phyloP scores from a whole-genome alignment of 2,329 filamentous ascomycete species.

The Zasmidium cellare region DNA sequence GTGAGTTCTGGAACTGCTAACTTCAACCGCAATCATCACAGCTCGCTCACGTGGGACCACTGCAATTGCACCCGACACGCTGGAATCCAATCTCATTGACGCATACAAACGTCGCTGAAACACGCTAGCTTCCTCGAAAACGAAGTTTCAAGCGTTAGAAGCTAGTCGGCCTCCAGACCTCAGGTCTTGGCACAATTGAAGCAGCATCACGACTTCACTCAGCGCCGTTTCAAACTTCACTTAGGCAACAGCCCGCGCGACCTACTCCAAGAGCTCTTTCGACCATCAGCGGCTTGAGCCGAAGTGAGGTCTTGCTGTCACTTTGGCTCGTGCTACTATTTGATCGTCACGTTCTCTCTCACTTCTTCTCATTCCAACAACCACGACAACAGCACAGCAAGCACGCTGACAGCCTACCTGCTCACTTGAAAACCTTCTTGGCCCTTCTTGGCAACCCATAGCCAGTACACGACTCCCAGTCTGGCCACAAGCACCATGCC shows the following conservation, averaged over 20 bases:
- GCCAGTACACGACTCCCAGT: not conserved
- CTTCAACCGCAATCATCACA: no score
- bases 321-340: not conserved
- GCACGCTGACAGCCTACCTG: no score
- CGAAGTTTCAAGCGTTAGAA: not conserved
- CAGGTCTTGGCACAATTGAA: conserved; percentile 7
- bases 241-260: not conserved
- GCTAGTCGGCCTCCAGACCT: not conserved
- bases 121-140: no score
- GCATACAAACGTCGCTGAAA: no score
- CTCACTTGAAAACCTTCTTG: no score
- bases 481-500: conserved; percentile 9
- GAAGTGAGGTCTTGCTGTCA: not conserved
- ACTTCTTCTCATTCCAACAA: not conserved
- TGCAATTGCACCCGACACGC: no score
- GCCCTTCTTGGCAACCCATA: not conserved
- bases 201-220: not conserved
- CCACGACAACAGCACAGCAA: not conserved
- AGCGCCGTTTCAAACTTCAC: not conserved
- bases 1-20: no score
- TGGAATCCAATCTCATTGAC: no score
- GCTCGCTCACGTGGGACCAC: no score
- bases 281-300: not conserved
- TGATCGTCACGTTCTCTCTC: not conserved
- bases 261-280: not conserved